phyloP scores from a whole-genome alignment of 2,329 filamentous ascomycete genomes.

The Aspergillus intermedius region DNA sequence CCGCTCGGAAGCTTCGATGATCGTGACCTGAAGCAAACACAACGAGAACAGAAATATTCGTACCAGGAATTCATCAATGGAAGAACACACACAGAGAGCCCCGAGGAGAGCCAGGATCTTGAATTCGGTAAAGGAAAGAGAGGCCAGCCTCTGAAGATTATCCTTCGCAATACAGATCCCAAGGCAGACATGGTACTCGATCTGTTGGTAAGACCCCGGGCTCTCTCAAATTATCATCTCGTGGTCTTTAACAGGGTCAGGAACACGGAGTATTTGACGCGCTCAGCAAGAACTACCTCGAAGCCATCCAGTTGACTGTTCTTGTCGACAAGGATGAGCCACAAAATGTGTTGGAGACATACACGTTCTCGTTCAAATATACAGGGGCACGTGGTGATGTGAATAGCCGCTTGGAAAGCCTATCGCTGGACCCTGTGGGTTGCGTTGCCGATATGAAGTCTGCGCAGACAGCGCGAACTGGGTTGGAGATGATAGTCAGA shows the following conservation, averaged over 20 bases:
- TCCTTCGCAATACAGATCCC: slow-evolving; percentile 34
- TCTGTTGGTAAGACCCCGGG: slow-evolving; percentile 38
- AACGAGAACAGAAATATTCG: slow-evolving; percentile 18
- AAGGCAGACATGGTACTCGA: slow-evolving; percentile 41
- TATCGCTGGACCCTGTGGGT: slow-evolving; percentile 22
- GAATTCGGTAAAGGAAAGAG: slow-evolving; percentile 17
- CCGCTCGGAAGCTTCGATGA: slow-evolving; percentile 31
- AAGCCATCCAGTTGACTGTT: slow-evolving; percentile 43
- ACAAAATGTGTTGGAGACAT: slow-evolving; percentile 42
- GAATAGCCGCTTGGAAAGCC: slow-evolving; percentile 22
- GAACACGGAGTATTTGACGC: slow-evolving; percentile 45
- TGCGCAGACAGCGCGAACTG: slow-evolving; percentile 33
- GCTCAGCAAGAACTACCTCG: slow-evolving; percentile 36
- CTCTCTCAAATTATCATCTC: background rate
- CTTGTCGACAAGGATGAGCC: slow-evolving; percentile 33
- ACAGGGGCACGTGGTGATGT: slow-evolving; percentile 21
- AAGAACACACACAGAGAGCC: slow-evolving; percentile 3
- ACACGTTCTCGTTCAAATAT: slow-evolving; percentile 46
- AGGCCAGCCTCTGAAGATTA: slow-evolving; percentile 33
- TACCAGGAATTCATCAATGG: slow-evolving; percentile 23
- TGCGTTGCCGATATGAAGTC: slow-evolving; percentile 29
- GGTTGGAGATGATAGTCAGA: slow-evolving; percentile 39
- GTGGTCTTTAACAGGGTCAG: slow-evolving; percentile 28
- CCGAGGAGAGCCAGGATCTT: slow-evolving; percentile 4
- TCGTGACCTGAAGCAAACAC: slow-evolving; percentile 23